Base-by-base conservation (phyloP, 305 asterid genomes). In the Salvia sclarea region DNA sequence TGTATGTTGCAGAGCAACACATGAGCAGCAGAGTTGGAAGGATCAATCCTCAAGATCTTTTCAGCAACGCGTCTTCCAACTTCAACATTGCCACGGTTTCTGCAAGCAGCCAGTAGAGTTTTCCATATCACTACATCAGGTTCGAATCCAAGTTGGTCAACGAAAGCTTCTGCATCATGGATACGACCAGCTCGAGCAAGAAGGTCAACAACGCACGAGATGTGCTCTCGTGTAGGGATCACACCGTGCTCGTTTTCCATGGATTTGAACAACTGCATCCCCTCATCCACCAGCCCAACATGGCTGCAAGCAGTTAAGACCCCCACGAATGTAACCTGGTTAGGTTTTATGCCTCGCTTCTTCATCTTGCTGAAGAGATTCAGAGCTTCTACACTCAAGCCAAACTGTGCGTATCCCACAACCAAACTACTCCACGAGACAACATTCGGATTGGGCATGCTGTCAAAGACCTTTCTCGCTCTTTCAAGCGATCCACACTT, bases 271-370 rank as follows among this genome's bases (percentile, higher is more conserved):
- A 89, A 16, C 62, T 56, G 57, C 88, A 85, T 82, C 44, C 95
- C 95, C 78, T 89, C 95, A 24, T 87, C 82, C 31, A 87, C 88
- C 56, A 84, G 80, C 41, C 96, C 96, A 31, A 85, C 84, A 24
- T 89, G 92, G 25, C 95, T 85, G 20, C 96, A 87, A 66, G 95
- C 95, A n/a, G 90, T 89, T 73, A 89, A 62, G 62, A 82, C 90
- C 13, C 95, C 96, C 0, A 89, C 88, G 1, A 86, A 68, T 0
- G 92, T 89, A 59, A 89, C 94, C 60, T 83, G 88, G 78, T 85
- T 89, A 16, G 96, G 95, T 57, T 75, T 83, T 45, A 80, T 33
- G n/a, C 85, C 83, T 56, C 50, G 81, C 61, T 68, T 58, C 70
- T 79, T 85, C 95, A 89, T 87, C 71, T 64, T 72, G 25, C 11